Evolutionary conservation across 768 basidiomycete genomes (phyloP).

Genomic region (Rhizopogon roseolus): DNA sequence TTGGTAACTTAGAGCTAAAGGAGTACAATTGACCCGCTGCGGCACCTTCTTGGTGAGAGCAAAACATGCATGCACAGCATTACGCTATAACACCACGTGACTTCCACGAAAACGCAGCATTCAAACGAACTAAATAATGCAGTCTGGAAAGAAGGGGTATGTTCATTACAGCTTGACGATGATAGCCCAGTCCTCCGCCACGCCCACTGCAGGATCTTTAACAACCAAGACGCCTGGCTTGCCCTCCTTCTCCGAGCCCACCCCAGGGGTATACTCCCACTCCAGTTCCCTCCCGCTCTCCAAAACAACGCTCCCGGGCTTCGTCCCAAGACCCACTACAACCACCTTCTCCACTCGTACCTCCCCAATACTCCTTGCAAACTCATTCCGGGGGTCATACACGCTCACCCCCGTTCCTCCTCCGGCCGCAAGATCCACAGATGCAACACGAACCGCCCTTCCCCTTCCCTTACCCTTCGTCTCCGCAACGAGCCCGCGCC

Average conservation of each 20-base stretch:
- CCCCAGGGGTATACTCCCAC: slow-evolving; percentile 66
- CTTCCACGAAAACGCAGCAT: too few species aligned
- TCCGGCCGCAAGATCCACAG: slow-evolving; percentile 53
- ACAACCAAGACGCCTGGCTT: slow-evolving; percentile 66
- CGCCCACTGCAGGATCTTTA: slow-evolving; percentile 62
- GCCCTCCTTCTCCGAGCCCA: slow-evolving; percentile 55
- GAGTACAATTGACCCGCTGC: background rate
- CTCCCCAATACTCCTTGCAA: slow-evolving; percentile 52
- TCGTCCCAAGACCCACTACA: slow-evolving; percentile 62
- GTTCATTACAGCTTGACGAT: slow-evolving; percentile 20
- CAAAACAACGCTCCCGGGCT: slow-evolving; percentile 58
- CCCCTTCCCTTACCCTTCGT: slow-evolving; percentile 15
- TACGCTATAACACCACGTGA: too few species aligned
- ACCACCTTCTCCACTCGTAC: slow-evolving; percentile 84
- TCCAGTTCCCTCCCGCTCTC: slow-evolving; percentile 45
- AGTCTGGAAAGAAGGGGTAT: background rate
- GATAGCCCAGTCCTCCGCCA: slow-evolving; percentile 66
- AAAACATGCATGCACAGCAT: too few species aligned
- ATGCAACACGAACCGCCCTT: slow-evolving; percentile 42
- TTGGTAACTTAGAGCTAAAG: background rate
- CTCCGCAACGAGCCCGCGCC: slow-evolving; percentile 73
- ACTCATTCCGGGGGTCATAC: slow-evolving; percentile 60
- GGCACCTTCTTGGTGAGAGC: too few species aligned
- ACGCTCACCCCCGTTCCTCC: slow-evolving; percentile 37
- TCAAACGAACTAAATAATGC: too few species aligned